Percentiles rank a stretch among this genome's conserved stretches.
Conservation (phyloP, 345 rosid genomes). For the Theobroma cacao region DNA sequence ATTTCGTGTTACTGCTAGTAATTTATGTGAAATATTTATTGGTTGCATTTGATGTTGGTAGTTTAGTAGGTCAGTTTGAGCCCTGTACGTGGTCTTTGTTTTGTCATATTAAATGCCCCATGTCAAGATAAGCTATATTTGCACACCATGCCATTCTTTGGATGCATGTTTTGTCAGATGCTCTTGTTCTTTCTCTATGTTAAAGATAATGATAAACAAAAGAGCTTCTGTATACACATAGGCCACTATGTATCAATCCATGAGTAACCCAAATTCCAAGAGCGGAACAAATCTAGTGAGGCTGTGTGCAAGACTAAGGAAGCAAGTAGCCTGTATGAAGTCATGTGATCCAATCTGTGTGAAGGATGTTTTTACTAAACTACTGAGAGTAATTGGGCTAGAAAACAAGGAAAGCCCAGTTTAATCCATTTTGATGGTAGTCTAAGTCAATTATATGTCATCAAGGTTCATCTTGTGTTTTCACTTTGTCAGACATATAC, state of each 20-base stretch:
- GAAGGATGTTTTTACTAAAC: neutral
- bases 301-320: neutral
- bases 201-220: neutral
- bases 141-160: neutral
- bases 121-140: slow-evolving; percentile 2
- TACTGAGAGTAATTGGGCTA: neutral
- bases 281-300: neutral
- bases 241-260: neutral
- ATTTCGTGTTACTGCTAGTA: neutral
- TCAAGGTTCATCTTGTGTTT: neutral
- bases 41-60: neutral
- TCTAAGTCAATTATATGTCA: neutral
- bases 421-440: neutral
- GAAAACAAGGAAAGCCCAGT: neutral
- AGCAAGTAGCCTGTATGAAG: neutral
- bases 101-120: neutral
- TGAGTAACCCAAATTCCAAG: neutral
- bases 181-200: neutral
- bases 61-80: neutral
- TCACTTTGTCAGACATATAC: neutral
- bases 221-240: neutral
- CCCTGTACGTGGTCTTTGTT: neutral
- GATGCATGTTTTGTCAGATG: neutral
- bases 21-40: neutral
- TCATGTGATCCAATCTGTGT: neutral